Evolutionary conservation across 129 eudicot genomes (phyloP), one percentile per base, ranked within the genome.

Genomic region (Centrapalus pauciflorus): DNA sequence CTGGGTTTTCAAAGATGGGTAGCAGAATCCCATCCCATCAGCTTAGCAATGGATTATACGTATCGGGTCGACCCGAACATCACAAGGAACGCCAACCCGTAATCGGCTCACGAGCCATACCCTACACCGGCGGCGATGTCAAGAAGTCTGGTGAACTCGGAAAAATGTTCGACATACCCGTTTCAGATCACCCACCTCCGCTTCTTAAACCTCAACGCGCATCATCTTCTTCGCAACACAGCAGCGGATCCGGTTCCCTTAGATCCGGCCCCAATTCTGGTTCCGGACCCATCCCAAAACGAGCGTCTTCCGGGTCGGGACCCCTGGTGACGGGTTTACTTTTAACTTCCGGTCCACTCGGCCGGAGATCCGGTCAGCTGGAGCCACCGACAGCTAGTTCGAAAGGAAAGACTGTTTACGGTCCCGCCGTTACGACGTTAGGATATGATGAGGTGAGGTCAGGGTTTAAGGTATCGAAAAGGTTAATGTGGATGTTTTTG

Each of bases 81-180:
- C 87, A 13, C 63, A 83, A 86, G 37, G 86, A 82, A 20, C 86
- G 82, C 29, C 82, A 23, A 12, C 95, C 94, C 29, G 61, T 88
- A n/a, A 55, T 80, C 69, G 74, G 74, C 7, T 76, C 98, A 0
- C 92, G 95, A 20, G 89, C 96, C 64, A 68, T 84, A 17, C 89
- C 93, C 2, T 89, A 89, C 86, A 94, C 99, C 84, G 97, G 95
- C 77, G 99, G 97, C 45, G 99, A 94, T 60, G 84, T 89, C 49
- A 89, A 86, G 33, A 89, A 86, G 19, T 94, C 97, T 41, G 99
- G 99, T 17, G 99, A 94, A 66, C 95, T 94, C 27, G 97, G 88
- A 0, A 94, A 84, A 68, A 94, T 94, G 99, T 84, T 89, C 69
- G 95, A 88, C 45, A 74, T 88, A 9, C 81, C 83, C 37, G 16